phyloP scores from a whole-genome alignment of 2,329 filamentous ascomycete species.

The Verticillium dahliae region DNA sequence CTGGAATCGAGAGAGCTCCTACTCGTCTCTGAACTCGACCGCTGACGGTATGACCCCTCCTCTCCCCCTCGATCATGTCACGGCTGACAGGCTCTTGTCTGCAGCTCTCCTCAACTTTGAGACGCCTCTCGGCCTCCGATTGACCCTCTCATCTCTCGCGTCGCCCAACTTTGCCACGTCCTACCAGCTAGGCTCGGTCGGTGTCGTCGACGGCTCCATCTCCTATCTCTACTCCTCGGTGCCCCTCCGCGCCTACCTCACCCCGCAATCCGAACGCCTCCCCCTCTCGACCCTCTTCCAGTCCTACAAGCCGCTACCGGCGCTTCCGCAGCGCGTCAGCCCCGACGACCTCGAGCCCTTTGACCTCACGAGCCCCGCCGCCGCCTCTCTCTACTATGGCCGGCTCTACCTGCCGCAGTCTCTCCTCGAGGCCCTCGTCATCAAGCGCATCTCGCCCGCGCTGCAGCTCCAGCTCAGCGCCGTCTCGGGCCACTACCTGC shows the following conservation, averaged over 20 bases:
- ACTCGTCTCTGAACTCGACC: constrained; percentile 78
- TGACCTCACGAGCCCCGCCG: constrained; percentile 9
- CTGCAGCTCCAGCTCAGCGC: constrained; percentile 75
- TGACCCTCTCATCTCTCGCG: constrained; percentile 86
- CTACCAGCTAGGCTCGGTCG: constrained; percentile 83
- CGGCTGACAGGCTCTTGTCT: background rate
- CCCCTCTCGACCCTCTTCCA: constrained; percentile 71
- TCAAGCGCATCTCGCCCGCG: constrained; percentile 70
- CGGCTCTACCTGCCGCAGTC: constrained; percentile 78
- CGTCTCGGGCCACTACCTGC: constrained; percentile 64
- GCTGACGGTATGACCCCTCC: constrained; percentile 56
- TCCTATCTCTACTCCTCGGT: constrained; percentile 93
- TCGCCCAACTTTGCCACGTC: constrained; percentile 91
- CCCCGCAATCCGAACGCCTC: constrained; percentile 64
- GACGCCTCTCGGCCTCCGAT: constrained; percentile 74
- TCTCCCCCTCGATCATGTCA: background rate
- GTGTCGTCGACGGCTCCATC: constrained; percentile 91
- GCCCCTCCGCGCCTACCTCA: constrained; percentile 59
- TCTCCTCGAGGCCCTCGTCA: constrained; percentile 77
- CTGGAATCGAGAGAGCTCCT: constrained; percentile 91
- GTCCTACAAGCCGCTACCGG: constrained; percentile 74
- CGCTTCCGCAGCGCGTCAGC: constrained; percentile 35
- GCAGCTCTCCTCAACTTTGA: constrained; percentile 80
- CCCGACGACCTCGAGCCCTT: constrained; percentile 6
- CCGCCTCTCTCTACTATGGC: constrained; percentile 64